A percentile compares a stretch with the other conserved stretches of the same genome.
These are phyloP conservation scores for Irpex rosettiformis DNA, from an alignment of 1,284 basidiomycete species.

Conservation along the genomic window DNA sequence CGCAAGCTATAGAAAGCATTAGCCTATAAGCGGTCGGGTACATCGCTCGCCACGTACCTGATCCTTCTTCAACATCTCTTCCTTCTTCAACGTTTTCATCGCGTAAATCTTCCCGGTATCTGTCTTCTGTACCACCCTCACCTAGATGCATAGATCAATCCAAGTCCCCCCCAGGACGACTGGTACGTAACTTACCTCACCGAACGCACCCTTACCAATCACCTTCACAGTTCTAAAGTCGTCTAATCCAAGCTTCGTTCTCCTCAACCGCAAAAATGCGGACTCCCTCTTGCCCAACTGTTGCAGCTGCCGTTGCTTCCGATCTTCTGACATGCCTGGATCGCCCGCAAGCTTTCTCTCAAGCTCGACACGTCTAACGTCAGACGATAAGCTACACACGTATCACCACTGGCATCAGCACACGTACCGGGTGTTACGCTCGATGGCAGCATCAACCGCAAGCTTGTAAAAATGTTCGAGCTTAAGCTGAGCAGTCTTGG, in stretches of 20 bases:
- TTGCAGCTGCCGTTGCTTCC: constrained; percentile 88
- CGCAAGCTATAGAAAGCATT: constrained; percentile 61
- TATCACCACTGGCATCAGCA: constrained; percentile 9
- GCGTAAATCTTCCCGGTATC: constrained; percentile 99
- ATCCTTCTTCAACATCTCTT: constrained; percentile 99
- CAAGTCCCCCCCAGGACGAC: neutral
- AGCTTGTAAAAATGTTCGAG: constrained; percentile 98
- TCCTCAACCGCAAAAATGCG: constrained; percentile 84
- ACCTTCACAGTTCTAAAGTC: constrained; percentile 98
- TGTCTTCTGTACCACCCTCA: constrained; percentile 93
- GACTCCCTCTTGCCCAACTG: constrained; percentile 92
- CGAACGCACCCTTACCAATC: constrained; percentile 98
- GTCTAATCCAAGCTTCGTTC: constrained; percentile 89
- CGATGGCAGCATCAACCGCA: constrained; percentile 84
- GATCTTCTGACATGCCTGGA: constrained; percentile 71
- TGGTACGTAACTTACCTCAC: constrained; percentile 60
- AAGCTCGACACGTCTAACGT: constrained; percentile 81
- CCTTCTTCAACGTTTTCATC: constrained; percentile 98
- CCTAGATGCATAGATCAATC: constrained; percentile 42
- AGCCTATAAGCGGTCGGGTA: constrained; percentile 10
- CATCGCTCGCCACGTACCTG: constrained; percentile 55
- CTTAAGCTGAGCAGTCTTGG: constrained; percentile 95
- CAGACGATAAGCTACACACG: constrained; percentile 1
- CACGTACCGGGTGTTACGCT: constrained; percentile 59
- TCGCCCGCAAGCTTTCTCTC: constrained; percentile 85